Evolutionary conservation across 768 basidiomycete genomes (phyloP).

Genomic region (Suillus luteus): DNA sequence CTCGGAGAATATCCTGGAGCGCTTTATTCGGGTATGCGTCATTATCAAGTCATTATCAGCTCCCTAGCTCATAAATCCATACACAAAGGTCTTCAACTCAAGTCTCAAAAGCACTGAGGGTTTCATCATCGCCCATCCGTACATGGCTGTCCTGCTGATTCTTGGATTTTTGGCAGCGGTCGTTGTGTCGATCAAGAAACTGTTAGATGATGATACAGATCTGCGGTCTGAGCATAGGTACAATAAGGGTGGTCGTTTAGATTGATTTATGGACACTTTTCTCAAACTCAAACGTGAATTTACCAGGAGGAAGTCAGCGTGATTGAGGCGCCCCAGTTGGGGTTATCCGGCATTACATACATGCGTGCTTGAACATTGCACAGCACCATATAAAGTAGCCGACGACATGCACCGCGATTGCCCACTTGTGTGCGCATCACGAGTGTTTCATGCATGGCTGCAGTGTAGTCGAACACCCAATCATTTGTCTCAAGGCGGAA

Average conservation of each 20-base stretch:
- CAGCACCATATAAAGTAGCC: neutral
- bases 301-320: neutral
- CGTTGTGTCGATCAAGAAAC: slow-evolving; percentile 17
- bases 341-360: neutral
- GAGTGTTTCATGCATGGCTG: slow-evolving; percentile 1
- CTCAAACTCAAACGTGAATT: neutral
- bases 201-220: slow-evolving; percentile 21
- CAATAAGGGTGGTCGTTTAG: slow-evolving; percentile 24
- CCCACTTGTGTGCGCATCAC: neutral
- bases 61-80: slow-evolving; percentile 5
- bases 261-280: slow-evolving; percentile 18
- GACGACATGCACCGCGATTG: neutral
- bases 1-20: slow-evolving; percentile 73
- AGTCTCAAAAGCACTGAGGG: slow-evolving; percentile 15
- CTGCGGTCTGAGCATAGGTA: slow-evolving; percentile 21
- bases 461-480: neutral
- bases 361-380: neutral
- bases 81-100: slow-evolving; percentile 21
- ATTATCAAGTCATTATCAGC: neutral
- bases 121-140: slow-evolving; percentile 23
- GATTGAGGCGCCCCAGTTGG: neutral
- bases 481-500: neutral
- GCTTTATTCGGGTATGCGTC: slow-evolving; percentile 57
- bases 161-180: slow-evolving; percentile 14
- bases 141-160: slow-evolving; percentile 16